Evolutionary conservation across 2,329 filamentous ascomycete genomes (phyloP), one percentile per base, ranked within the genome.

Genomic region (Helminthosporium solani): DNA sequence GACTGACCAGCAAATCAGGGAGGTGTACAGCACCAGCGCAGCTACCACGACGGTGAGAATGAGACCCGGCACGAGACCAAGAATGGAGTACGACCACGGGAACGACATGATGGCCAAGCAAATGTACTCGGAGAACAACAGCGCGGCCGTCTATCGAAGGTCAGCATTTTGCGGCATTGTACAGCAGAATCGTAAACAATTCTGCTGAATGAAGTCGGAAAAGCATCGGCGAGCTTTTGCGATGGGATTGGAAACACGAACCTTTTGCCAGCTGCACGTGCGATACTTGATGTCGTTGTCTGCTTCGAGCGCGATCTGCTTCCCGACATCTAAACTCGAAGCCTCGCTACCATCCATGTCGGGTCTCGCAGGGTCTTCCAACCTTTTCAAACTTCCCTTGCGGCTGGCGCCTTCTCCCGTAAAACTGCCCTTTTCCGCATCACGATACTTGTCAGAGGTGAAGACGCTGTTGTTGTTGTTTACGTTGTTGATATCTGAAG

Each of bases 121-220:
- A 49, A 96, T 96, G 69, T 96, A 96, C 75, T 96, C 91, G 40
- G 89, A 94, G 73, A 96, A 96, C 41, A 96, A 82, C 57, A 96
- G 70, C 1, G 86, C 90, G 0, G 91, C 90, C 42, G 91, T 96
- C 86, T 87, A 60, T 12, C 2, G 16, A 27, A 3, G 14, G 40
- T 63, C 38, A 64, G 50, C 40, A 34, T 25, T 20, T 31, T 18
- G 21, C 33, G 15, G n/a, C n/a, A n/a, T n/a, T n/a, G n/a, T n/a
- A 25, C 11, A 15, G 12, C 36, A 31, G n/a, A n/a, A 23, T 27
- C 25, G 25, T 7, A 27, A 31, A 3, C 18, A 15, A 36, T n/a
- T 25, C 27, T 21, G 18, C 14, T 21, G 18, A 14, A 23, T 20
- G 11, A 15, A 14, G 33, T 9, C 12, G 18, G 11, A 37, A 23